Percentiles rank a stretch among this genome's conserved stretches.
phyloP scores from a whole-genome alignment of 768 basidiomycete genomes.

The Phlegmacium glaucopus region DNA sequence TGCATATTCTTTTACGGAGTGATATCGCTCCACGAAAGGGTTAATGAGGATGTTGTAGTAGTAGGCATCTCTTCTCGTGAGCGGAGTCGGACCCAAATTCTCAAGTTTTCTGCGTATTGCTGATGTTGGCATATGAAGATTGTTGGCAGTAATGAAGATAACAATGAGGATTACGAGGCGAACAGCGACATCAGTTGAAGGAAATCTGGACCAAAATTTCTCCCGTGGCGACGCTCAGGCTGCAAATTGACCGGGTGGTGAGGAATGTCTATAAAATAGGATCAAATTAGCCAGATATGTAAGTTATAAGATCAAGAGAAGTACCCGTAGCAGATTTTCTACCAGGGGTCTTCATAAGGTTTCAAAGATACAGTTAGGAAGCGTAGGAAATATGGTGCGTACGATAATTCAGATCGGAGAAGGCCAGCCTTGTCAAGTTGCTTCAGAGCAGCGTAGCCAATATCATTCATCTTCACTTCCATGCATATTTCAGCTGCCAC shows the following conservation, averaged over 20 bases:
- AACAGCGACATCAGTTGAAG: slow-evolving; percentile 53
- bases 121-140: slow-evolving; percentile 25
- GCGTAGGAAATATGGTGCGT: slow-evolving; percentile 21
- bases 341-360: slow-evolving; percentile 40
- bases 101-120: slow-evolving; percentile 51
- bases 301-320: neutral
- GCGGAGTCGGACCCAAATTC: slow-evolving; percentile 47
- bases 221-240: slow-evolving; percentile 38
- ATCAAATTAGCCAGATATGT: slow-evolving; percentile 5
- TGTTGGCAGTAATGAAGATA: slow-evolving; percentile 47
- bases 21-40: slow-evolving; percentile 64
- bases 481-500: slow-evolving; percentile 83
- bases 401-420: slow-evolving; percentile 69
- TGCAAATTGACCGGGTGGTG: slow-evolving; percentile 63
- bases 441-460: slow-evolving; percentile 68
- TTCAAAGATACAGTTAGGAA: slow-evolving; percentile 5
- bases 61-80: slow-evolving; percentile 57
- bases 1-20: slow-evolving; percentile 49
- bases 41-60: slow-evolving; percentile 62
- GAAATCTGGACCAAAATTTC: slow-evolving; percentile 68
- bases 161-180: slow-evolving; percentile 74
- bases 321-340: slow-evolving; percentile 66
- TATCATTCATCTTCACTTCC: slow-evolving; percentile 71
- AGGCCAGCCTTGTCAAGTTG: slow-evolving; percentile 59
- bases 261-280: slow-evolving; percentile 53